A percentile compares a stretch with the other conserved stretches of the same genome.
Conservation (phyloP, 176 grass and related monocot genomes). For the Oryza meridionalis region DNA sequence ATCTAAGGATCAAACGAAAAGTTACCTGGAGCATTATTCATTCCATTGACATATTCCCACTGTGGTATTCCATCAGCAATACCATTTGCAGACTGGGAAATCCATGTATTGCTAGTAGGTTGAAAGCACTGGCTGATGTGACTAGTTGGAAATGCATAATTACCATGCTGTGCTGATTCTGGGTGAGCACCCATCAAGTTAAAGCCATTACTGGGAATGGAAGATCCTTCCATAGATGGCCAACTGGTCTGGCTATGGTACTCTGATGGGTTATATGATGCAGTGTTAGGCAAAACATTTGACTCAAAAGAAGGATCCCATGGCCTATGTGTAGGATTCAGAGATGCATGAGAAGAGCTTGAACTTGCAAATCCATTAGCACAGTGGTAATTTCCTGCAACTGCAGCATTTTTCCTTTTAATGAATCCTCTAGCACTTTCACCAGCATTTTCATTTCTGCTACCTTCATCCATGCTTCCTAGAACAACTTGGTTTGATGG, state of each 20-base stretch:
- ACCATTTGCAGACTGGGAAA: slow-evolving; percentile 56
- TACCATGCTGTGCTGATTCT: slow-evolving; percentile 48
- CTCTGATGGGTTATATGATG: slow-evolving; percentile 49
- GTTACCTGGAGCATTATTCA: slow-evolving; percentile 57
- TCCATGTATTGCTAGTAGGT: slow-evolving; percentile 49
- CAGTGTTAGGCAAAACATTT: slow-evolving; percentile 45
- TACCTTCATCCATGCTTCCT: slow-evolving; percentile 51
- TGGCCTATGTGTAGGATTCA: slow-evolving; percentile 52
- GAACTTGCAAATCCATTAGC: slow-evolving; percentile 65
- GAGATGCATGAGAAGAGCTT: slow-evolving; percentile 57
- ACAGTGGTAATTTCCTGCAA: slow-evolving; percentile 52
- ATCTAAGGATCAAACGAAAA: slow-evolving; percentile 1
- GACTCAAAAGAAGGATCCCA: slow-evolving; percentile 58
- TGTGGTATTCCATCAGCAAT: slow-evolving; percentile 51
- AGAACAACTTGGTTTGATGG: slow-evolving; percentile 50
- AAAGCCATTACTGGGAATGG: slow-evolving; percentile 41
- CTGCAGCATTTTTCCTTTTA: slow-evolving; percentile 62
- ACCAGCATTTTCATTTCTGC: slow-evolving; percentile 50
- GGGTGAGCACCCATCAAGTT: slow-evolving; percentile 43
- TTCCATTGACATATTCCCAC: slow-evolving; percentile 49
- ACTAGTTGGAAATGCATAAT: slow-evolving; percentile 52
- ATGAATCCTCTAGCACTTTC: slow-evolving; percentile 53
- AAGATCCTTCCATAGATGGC: slow-evolving; percentile 55
- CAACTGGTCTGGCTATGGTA: slow-evolving; percentile 48
- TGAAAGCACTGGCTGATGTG: slow-evolving; percentile 44